Evolutionary conservation across 148 eudicot genomes (phyloP).

Genomic region (Polygonum aviculare): DNA sequence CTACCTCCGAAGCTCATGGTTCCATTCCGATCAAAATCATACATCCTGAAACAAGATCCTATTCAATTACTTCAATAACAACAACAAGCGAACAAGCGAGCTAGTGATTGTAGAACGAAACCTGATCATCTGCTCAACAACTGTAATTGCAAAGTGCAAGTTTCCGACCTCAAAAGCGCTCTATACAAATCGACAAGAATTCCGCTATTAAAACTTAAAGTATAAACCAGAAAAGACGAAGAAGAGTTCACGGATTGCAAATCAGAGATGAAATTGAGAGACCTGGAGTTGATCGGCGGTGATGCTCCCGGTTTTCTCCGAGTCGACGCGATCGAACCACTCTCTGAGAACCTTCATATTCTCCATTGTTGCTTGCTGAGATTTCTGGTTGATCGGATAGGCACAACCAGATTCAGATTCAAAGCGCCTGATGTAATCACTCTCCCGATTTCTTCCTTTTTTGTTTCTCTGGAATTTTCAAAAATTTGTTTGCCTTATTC

Average conservation of each 20-base stretch:
- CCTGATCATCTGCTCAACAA: conserved; percentile 98
- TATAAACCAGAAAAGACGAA: background rate
- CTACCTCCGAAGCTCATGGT: conserved; percentile 86
- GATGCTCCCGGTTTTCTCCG: conserved; percentile 57
- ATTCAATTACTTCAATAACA: background rate
- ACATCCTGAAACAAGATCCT: conserved; percentile 53
- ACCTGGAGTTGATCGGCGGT: conserved; percentile 83
- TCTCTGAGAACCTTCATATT: conserved; percentile 48
- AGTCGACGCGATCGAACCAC: conserved; percentile 94
- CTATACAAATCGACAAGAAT: conserved; percentile 23
- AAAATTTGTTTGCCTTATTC: background rate
- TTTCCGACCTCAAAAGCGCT: conserved; percentile 73
- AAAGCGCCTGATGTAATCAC: background rate
- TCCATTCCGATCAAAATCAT: conserved; percentile 80
- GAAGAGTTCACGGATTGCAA: background rate
- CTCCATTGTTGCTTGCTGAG: conserved; percentile 31
- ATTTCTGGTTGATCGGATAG: background rate
- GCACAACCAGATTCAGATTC: background rate
- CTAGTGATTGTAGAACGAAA: conserved; percentile 3
- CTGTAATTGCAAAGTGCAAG: conserved; percentile 58
- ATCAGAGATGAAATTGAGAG: background rate
- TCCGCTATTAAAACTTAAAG: background rate
- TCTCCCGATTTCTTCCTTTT: background rate
- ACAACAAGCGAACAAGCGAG: background rate
- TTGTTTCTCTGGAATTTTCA: background rate